Conservation (phyloP, 768 basidiomycete genomes). For the Lactarius psammicola region DNA sequence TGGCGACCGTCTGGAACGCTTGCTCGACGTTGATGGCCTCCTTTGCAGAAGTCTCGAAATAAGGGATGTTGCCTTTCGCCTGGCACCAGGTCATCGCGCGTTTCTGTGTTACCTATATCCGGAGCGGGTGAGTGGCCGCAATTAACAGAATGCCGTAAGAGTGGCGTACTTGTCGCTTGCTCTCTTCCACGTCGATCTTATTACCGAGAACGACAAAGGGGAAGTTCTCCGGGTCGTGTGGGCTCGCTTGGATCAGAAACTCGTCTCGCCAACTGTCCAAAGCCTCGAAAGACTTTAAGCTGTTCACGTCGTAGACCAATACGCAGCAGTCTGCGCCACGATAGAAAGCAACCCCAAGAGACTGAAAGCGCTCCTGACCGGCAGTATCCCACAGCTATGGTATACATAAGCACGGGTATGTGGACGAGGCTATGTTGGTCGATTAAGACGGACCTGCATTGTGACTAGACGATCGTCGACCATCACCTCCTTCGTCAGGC, state of each 20-base stretch:
- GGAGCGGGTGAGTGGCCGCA: constrained; percentile 2
- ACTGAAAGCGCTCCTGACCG: constrained; percentile 99
- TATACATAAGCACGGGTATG: not conserved
- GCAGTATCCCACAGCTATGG: constrained; percentile 99
- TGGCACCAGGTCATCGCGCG: constrained; percentile 99
- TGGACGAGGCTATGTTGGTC: not conserved
- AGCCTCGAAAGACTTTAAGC: constrained; percentile 96
- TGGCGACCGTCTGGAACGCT: constrained; percentile 99
- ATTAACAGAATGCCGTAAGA: not conserved
- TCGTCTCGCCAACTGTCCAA: constrained; percentile 99
- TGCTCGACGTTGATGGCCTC: constrained; percentile 99
- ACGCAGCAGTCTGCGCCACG: constrained; percentile 99
- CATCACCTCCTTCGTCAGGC: constrained; percentile 97
- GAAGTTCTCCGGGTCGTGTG: constrained; percentile 99
- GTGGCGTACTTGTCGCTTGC: constrained; percentile 82
- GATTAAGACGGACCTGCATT: constrained; percentile 76
- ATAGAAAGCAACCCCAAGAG: constrained; percentile 98
- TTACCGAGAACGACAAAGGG: constrained; percentile 99
- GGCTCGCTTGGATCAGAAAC: constrained; percentile 97
- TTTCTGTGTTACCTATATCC: constrained; percentile 89
- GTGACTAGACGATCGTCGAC: constrained; percentile 97
- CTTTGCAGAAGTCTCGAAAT: constrained; percentile 99
- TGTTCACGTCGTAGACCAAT: constrained; percentile 98
- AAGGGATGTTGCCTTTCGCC: constrained; percentile 98
- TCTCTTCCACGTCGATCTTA: constrained; percentile 99